Evolutionary conservation across 2,329 filamentous ascomycete genomes (phyloP), one percentile per base, ranked within the genome.

Genomic region (Penicillium thymicola): DNA sequence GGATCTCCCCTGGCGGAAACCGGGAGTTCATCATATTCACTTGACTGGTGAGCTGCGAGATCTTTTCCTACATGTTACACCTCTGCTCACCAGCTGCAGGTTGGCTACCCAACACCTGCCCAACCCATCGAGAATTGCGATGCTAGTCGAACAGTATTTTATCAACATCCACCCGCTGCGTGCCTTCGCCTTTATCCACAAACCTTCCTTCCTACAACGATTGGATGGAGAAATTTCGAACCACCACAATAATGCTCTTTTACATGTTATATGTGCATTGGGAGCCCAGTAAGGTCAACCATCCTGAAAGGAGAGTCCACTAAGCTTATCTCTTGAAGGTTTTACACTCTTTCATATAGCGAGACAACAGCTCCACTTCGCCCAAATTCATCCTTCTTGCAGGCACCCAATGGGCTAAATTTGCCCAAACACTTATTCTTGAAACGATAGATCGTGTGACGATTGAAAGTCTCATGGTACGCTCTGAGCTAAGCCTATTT

Each of bases 401-500:
- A 8, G 63, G 63, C 5, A 57, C 49, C 11, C 46, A 64, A 46
- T 65, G 63, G 63, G 59, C 63, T 7, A 64, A 59, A 25, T 41
- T 37, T 2, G 54, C 63, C 4, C 63, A 65, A 23, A 50, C 58
- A 23, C 53, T 64, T 9, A 63, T 65, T n/a, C 61, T 65, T 14
- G 61, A 65, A 23, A 57, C 53, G 2, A 36, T 65, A 10, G 63
- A 65, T 43, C 43, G 49, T 6, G 58, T 64, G 18, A 64, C 59
- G 0, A 58, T 62, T 11, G 63, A 65, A 32, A 76, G 61, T 28
- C 54, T 64, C 11, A 68, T 64, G 59, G 63, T 64, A 16, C 21
- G 56, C 52, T 13, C 25, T 3, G 18, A 14, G 6, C 18, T 9
- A 16, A 28, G 27, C 11, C 0, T 4, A 25, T 30, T 3, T 58